phyloP scores from a whole-genome alignment of 371 early-diverging fungal genomes.

The Conidiobolus incongruus region DNA sequence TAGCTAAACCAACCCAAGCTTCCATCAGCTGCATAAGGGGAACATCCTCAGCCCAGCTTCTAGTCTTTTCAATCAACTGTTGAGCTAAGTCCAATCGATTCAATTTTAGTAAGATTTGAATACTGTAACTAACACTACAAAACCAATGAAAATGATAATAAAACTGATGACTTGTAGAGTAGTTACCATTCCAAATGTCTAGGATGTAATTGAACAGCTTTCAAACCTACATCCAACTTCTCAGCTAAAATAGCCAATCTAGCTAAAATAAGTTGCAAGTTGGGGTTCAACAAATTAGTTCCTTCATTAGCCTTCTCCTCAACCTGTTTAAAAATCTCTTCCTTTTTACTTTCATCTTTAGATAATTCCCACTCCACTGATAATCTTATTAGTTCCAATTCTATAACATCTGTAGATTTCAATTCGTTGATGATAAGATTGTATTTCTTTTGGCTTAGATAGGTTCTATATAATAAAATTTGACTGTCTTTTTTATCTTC shows the following conservation, averaged over 20 bases:
- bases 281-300: background rate
- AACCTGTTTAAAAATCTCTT: background rate
- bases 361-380: background rate
- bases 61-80: slow-evolving; percentile 42
- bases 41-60: slow-evolving; percentile 77
- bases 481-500: background rate
- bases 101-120: slow-evolving; percentile 55
- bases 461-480: slow-evolving; percentile 1
- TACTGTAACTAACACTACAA: slow-evolving; percentile 42
- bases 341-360: background rate
- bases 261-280: slow-evolving; percentile 1
- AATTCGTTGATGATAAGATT: slow-evolving; percentile 1
- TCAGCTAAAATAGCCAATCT: too few relatives aligned
- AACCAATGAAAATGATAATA: background rate
- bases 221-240: background rate
- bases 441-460: background rate
- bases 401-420: background rate
- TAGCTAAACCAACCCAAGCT: slow-evolving; percentile 61
- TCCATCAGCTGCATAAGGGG: slow-evolving; percentile 79
- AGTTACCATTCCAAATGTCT: slow-evolving; percentile 4
- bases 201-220: slow-evolving; percentile 2
- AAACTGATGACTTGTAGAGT: background rate
- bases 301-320: slow-evolving; percentile 1
- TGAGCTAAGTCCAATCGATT: slow-evolving; percentile 73
- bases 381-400: too few relatives aligned